These are phyloP conservation scores for Rhexocercosporidium sp. DNA, from an alignment of 2,329 filamentous ascomycete species.

Conservation along the genomic window DNA sequence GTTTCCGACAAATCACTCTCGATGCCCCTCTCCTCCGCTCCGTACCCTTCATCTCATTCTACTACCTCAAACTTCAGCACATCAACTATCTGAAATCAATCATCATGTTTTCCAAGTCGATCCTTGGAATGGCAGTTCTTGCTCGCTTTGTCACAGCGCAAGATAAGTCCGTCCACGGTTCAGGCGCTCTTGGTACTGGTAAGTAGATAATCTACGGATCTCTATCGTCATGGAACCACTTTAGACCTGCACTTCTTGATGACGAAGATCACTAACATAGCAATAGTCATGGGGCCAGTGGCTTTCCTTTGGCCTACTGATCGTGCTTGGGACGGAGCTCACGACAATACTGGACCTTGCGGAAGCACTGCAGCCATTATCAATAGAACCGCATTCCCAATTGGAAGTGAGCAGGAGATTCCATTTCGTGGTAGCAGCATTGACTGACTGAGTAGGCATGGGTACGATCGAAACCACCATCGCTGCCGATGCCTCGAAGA, in stretches of 20 bases:
- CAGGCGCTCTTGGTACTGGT: conserved; percentile 26
- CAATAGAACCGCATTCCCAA: conserved; percentile 61
- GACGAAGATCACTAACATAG: background rate
- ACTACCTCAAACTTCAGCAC: background rate
- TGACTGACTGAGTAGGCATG: conserved; percentile 47
- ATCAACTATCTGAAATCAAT: background rate
- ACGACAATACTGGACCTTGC: conserved; percentile 63
- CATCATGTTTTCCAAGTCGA: conserved; percentile 27
- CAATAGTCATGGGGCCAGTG: conserved; percentile 53
- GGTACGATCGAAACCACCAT: conserved; percentile 60
- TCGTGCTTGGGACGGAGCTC: conserved; percentile 57
- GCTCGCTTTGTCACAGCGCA: conserved; percentile 10
- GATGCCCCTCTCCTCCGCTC: background rate
- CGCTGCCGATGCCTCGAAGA: conserved; percentile 60
- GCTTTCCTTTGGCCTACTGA: conserved; percentile 66
- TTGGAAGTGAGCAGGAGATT: conserved; percentile 51
- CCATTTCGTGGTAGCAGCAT: background rate
- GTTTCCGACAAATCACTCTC: background rate
- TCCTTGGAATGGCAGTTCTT: conserved; percentile 10
- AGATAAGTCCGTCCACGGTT: conserved; percentile 10
- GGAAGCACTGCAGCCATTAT: conserved; percentile 54
- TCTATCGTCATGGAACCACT: background rate
- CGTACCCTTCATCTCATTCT: background rate
- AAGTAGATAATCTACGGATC: background rate
- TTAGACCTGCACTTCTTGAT: background rate